Evolutionary conservation across 179 eudicot species (phyloP), one percentile per base, ranked within the genome.

Genomic region (Beta corolliflora): DNA sequence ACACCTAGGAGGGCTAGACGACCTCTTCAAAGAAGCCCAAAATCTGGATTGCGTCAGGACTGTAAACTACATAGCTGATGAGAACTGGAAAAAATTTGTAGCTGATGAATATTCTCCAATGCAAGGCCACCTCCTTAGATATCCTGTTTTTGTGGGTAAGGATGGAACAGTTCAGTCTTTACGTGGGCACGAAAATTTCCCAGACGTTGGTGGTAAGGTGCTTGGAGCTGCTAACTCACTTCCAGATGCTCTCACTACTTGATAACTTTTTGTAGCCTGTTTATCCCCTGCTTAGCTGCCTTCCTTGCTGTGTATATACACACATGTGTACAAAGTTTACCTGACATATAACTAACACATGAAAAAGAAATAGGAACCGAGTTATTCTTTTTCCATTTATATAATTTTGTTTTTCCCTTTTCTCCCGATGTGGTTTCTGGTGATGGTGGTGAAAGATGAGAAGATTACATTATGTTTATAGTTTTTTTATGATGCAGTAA

Each of bases 241-340:
- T 85, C 95, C 95, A 18, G 93, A 91, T 78, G 93, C 91, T 48
- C 91, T 92, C 31, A 92, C 95, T 0, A 92, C 95, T 44, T 91
- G 77, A 79, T 73, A 5, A 16, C 16, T 9, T 56, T 23, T n/a
- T 59, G 54, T 19, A 69, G 66, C 46, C 9, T 23, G 44, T 14
- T 65, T 48, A 58, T n/a, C 52, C n/a, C 53, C 29, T n/a, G 63
- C 18, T 61, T 58, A 58, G 14, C 6, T 63, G 14, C 36, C 73
- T 45, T 64, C 10, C 71, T 31, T 31, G 36, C 1, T 71, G 53
- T 52, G 60, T 50, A 64, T 72, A 71, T 13, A 31, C 13, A 55
- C 65, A 21, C 58, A 15, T 63, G 54, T 48, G 79, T 61, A 67
- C 71, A 72, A 45, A 58, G 25, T 6, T 76, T 18, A 29, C 61